Evolutionary conservation across 2,329 filamentous ascomycete species (phyloP), one percentile per base, ranked within the genome.

Genomic region (Corynespora cassiicola): DNA sequence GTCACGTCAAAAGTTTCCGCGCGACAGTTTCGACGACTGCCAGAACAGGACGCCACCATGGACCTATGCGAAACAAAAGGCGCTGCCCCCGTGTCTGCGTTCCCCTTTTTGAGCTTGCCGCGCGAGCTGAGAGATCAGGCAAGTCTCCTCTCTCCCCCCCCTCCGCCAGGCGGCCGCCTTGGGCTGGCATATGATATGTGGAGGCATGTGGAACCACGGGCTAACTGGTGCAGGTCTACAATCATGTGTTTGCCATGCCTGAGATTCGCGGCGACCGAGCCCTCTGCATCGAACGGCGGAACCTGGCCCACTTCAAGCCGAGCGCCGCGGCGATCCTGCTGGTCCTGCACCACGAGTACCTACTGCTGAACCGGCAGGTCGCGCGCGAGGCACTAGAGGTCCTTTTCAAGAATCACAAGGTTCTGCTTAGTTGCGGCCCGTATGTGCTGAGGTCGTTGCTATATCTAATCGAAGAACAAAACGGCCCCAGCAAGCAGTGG

Each of bases 41-140:
- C n/a, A n/a, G n/a, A n/a, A n/a, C n/a, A n/a, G n/a, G n/a, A n/a
- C n/a, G n/a, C n/a, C n/a, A n/a, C n/a, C n/a, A n/a, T n/a, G n/a
- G n/a, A n/a, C n/a, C n/a, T n/a, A n/a, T n/a, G n/a, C n/a, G n/a
- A n/a, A n/a, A n/a, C n/a, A n/a, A n/a, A n/a, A n/a, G n/a, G n/a
- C n/a, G n/a, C n/a, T n/a, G n/a, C n/a, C n/a, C 32, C 22, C 15
- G 30, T 15, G 12, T 40, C 42, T 12, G 14, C 46, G 18, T 63
- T 61, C 31, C 56, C 61, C 6, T 65, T 70, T 32, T 47, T 68
- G 9, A 31, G 40, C 6, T 52, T 70, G 9, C 66, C 66, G 9
- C 54, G 62, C 27, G 66, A 70, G 44, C 54, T 70, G 16, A 61
- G 66, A n/a, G 63, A 70, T 42, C 55, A 63, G 46, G 62, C 62